phyloP scores from a whole-genome alignment of 148 eudicot species.

The Linanthus parryae region DNA sequence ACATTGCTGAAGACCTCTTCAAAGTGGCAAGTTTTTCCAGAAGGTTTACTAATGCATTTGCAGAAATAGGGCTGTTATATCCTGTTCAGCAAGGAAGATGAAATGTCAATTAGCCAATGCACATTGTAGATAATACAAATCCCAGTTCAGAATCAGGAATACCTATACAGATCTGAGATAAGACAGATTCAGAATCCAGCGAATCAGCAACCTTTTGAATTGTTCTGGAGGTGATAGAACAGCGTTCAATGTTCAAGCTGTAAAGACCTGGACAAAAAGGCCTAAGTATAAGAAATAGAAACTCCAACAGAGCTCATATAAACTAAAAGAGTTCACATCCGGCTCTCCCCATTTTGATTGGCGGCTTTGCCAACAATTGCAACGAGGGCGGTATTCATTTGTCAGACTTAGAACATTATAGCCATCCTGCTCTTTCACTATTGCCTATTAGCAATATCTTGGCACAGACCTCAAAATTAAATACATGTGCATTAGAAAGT shows the following conservation, averaged over 20 bases:
- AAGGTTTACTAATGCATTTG: constrained; percentile 49
- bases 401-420: too few species aligned
- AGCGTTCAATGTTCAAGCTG: constrained; percentile 73
- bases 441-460: too few species aligned
- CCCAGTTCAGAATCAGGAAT: constrained; percentile 7
- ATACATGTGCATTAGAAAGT: not conserved
- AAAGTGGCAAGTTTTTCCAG: constrained; percentile 60
- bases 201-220: constrained; percentile 76
- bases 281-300: not conserved
- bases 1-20: constrained; percentile 35
- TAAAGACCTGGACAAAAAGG: constrained; percentile 57
- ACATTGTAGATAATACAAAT: constrained; percentile 7
- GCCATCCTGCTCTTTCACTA: not conserved
- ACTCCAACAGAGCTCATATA: not conserved
- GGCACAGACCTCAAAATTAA: not conserved
- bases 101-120: constrained; percentile 9
- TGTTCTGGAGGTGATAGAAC: constrained; percentile 84
- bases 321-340: too few species aligned
- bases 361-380: too few species aligned
- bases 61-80: constrained; percentile 62
- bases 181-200: constrained; percentile 49
- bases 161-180: constrained; percentile 76
- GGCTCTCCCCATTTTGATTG: too few species aligned
- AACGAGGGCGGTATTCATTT: too few species aligned
- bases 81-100: constrained; percentile 46